Percentiles rank a stretch among this genome's conserved stretches.
Evolutionary conservation across 164 flowering plant species (phyloP).

Genomic region (Dillenia turbinata): DNA sequence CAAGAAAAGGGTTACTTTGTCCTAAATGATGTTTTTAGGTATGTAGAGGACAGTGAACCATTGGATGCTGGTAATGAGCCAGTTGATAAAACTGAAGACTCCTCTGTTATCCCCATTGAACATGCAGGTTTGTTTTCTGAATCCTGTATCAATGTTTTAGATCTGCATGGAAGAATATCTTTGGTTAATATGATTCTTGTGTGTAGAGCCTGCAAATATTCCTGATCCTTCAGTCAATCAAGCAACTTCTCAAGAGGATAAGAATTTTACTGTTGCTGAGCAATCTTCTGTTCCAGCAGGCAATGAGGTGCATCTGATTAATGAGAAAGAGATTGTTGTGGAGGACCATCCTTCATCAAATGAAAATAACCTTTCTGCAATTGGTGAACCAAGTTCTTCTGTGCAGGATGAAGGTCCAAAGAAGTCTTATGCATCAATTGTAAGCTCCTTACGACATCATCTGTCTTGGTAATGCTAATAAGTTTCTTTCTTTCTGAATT

Average conservation of each 20-base stretch:
- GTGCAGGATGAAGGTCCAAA: conserved; percentile 53
- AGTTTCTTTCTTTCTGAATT: conserved; percentile 2
- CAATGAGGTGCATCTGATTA: conserved; percentile 16
- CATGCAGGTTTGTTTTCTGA: conserved; percentile 33
- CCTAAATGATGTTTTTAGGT: conserved; percentile 72
- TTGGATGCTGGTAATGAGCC: conserved; percentile 9
- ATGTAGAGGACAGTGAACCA: conserved; percentile 40
- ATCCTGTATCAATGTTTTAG: not conserved
- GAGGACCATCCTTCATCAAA: conserved; percentile 18
- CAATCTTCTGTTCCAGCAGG: conserved; percentile 19
- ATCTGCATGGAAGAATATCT: not conserved
- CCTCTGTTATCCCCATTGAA: conserved; percentile 14
- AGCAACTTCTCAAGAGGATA: conserved; percentile 25
- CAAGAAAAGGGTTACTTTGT: conserved; percentile 75
- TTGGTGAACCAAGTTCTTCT: conserved; percentile 23
- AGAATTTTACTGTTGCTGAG: conserved; percentile 21
- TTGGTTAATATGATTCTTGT: conserved; percentile 8
- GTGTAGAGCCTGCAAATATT: conserved; percentile 38
- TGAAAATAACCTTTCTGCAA: conserved; percentile 24
- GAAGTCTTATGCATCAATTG: conserved; percentile 77
- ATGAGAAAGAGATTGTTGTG: conserved; percentile 18
- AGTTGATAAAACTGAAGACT: conserved; percentile 21
- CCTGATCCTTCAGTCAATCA: conserved; percentile 30
- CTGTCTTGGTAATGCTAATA: not conserved
- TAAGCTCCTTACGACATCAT: conserved; percentile 22